A percentile compares a stretch with the other conserved stretches of the same genome.
These are phyloP conservation scores for Syzygium grande DNA, from an alignment of 345 rosid species.

Conservation along the genomic window DNA sequence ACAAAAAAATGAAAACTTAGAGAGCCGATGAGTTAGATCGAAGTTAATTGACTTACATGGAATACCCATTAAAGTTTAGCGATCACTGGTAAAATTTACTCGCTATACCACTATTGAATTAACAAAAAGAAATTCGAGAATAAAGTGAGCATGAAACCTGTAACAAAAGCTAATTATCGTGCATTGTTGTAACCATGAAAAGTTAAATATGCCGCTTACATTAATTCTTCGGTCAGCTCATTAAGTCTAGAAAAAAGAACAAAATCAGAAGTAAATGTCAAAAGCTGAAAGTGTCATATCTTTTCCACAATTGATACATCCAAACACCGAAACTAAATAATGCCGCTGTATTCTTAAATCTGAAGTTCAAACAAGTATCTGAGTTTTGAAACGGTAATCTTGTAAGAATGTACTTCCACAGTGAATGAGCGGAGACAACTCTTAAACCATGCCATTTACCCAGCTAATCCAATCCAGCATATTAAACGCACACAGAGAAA, in stretches of 20 bases:
- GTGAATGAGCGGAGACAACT: not conserved
- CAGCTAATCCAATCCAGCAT: not conserved
- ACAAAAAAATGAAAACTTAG: not conserved
- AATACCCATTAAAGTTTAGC: not conserved
- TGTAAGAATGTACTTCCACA: not conserved
- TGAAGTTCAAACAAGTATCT: not conserved
- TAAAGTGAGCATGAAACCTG: not conserved
- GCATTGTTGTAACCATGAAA: not conserved
- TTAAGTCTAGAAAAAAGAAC: not conserved
- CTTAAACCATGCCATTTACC: not conserved
- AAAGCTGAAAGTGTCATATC: not conserved
- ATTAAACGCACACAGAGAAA: not conserved
- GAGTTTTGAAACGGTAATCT: too few relatives aligned
- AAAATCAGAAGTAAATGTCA: not conserved
- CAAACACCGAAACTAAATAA: not conserved
- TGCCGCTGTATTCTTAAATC: not conserved
- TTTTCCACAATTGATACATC: not conserved
- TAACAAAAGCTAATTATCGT: not conserved
- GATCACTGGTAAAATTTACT: not conserved
- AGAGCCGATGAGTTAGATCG: not conserved
- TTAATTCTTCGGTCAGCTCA: not conserved
- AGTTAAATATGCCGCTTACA: not conserved
- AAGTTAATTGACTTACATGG: not conserved
- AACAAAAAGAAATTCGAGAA: not conserved
- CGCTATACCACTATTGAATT: not conserved